Conservation (phyloP, 345 rosid genomes). For the Populus simonii region DNA sequence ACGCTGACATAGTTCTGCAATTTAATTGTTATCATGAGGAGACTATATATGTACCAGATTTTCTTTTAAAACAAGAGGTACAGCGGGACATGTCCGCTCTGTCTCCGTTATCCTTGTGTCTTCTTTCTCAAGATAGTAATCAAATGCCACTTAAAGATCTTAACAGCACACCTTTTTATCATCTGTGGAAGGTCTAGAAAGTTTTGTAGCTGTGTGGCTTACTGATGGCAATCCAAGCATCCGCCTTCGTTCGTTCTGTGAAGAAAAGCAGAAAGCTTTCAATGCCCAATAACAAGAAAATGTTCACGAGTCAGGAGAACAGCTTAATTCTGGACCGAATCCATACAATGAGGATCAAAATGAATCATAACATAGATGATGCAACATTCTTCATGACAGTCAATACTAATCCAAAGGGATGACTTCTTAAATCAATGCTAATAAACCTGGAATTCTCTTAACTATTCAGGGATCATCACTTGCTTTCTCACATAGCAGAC, state of each 20-base stretch:
- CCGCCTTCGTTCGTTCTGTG: constrained; percentile 59
- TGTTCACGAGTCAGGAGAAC: not conserved
- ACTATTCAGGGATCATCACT: not conserved
- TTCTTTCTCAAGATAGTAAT: too few species aligned
- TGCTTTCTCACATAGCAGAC: not conserved
- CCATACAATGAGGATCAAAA: not conserved
- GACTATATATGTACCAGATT: not conserved
- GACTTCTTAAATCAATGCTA: not conserved
- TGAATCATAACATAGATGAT: not conserved
- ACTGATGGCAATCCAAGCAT: constrained; percentile 42
- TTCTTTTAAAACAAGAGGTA: not conserved
- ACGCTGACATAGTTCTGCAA: constrained; percentile 32
- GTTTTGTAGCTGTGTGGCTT: constrained; percentile 14
- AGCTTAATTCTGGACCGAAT: not conserved
- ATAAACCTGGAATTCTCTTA: not conserved
- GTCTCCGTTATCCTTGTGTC: too few species aligned
- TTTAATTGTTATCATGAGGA: constrained; percentile 12
- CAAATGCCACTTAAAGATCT: too few species aligned
- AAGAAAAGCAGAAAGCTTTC: not conserved
- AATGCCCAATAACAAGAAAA: not conserved
- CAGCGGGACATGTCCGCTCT: too few species aligned
- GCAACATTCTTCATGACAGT: constrained; percentile 2
- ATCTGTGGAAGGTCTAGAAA: constrained; percentile 18
- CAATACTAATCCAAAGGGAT: not conserved
- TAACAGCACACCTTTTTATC: constrained; percentile 28